These are phyloP conservation scores for Phytophthora parvispora DNA, from an alignment of 352 stramenopile genomes.

Conservation along the genomic window DNA sequence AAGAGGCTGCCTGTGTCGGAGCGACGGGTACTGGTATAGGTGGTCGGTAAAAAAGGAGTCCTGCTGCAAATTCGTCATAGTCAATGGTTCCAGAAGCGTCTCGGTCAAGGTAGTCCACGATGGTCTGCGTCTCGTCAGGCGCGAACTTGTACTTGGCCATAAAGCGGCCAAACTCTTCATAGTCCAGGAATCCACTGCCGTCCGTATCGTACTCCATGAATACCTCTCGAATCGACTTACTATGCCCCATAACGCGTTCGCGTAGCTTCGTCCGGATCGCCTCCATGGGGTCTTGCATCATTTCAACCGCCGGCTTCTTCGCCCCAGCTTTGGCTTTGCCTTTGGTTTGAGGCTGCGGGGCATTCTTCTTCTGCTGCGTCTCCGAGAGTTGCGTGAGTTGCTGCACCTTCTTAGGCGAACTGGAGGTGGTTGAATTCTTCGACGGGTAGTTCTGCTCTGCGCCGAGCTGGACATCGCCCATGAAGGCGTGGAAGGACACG, in stretches of 20 bases:
- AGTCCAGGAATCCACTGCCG: conserved; percentile 66
- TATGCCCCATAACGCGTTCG: conserved; percentile 75
- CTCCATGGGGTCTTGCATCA: conserved; percentile 55
- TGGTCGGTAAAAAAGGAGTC: conserved; percentile 72
- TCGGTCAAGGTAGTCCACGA: conserved; percentile 66
- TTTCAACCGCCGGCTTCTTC: conserved; percentile 12
- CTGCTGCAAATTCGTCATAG: conserved; percentile 78
- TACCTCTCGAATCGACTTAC: conserved; percentile 79
- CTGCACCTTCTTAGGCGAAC: conserved; percentile 49
- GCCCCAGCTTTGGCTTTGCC: conserved; percentile 16
- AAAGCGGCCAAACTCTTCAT: conserved; percentile 76
- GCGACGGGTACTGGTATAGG: conserved; percentile 12
- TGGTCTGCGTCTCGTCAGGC: conserved; percentile 44
- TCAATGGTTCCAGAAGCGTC: conserved; percentile 76
- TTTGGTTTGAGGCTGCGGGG: conserved; percentile 12
- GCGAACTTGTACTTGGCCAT: conserved; percentile 73
- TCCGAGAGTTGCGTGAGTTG: conserved; percentile 35
- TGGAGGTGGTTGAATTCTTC: conserved; percentile 8
- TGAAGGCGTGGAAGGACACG: conserved; percentile 70
- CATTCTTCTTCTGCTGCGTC: conserved; percentile 32
- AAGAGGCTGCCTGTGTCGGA: background rate
- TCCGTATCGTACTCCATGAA: conserved; percentile 78
- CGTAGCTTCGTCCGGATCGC: conserved; percentile 62
- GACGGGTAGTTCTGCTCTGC: conserved; percentile 52
- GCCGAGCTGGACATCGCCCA: conserved; percentile 46